Percentiles rank a stretch among this genome's conserved stretches.
These are phyloP conservation scores for Luffa acutangula DNA, from an alignment of 306 rosid genomes.

Conservation along the genomic window DNA sequence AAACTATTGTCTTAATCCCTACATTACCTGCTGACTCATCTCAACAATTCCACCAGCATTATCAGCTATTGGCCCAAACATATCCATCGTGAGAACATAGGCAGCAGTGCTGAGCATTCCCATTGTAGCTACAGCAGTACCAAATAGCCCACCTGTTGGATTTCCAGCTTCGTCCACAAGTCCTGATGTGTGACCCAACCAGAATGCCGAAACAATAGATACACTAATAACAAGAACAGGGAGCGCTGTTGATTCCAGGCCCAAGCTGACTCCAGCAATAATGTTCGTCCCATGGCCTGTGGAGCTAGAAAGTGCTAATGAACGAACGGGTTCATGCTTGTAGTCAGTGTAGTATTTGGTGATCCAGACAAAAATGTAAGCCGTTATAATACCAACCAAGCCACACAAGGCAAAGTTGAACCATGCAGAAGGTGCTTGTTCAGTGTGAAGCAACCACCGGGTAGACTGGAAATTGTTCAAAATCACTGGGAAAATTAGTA, in stretches of 20 bases:
- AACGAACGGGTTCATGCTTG: slow-evolving; percentile 95
- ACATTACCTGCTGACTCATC: slow-evolving; percentile 94
- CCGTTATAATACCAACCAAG: slow-evolving; percentile 89
- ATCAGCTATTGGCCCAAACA: slow-evolving; percentile 99
- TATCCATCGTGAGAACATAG: slow-evolving; percentile 98
- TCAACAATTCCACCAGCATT: slow-evolving; percentile 99
- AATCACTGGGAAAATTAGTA: slow-evolving; percentile 1
- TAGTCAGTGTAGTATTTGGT: slow-evolving; percentile 94
- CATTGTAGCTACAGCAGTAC: slow-evolving; percentile 99
- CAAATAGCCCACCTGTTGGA: slow-evolving; percentile 94
- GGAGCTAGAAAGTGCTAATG: slow-evolving; percentile 83
- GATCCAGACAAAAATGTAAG: slow-evolving; percentile 78
- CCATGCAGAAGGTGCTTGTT: slow-evolving; percentile 99
- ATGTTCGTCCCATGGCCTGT: slow-evolving; percentile 98
- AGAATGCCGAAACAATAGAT: slow-evolving; percentile 79
- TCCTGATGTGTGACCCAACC: slow-evolving; percentile 88
- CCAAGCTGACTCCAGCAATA: slow-evolving; percentile 97
- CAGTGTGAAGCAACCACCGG: slow-evolving; percentile 90
- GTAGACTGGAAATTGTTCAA: slow-evolving; percentile 54
- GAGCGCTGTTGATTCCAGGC: slow-evolving; percentile 96
- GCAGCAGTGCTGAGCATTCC: slow-evolving; percentile 99
- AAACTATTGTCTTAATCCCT: slow-evolving; percentile 6
- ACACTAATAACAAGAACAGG: slow-evolving; percentile 93
- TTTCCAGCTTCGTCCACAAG: slow-evolving; percentile 73
- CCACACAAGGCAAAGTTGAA: slow-evolving; percentile 97